These are phyloP conservation scores for Goniomonas avonlea DNA, from an alignment of 78 protist species.

Conservation along the genomic window DNA sequence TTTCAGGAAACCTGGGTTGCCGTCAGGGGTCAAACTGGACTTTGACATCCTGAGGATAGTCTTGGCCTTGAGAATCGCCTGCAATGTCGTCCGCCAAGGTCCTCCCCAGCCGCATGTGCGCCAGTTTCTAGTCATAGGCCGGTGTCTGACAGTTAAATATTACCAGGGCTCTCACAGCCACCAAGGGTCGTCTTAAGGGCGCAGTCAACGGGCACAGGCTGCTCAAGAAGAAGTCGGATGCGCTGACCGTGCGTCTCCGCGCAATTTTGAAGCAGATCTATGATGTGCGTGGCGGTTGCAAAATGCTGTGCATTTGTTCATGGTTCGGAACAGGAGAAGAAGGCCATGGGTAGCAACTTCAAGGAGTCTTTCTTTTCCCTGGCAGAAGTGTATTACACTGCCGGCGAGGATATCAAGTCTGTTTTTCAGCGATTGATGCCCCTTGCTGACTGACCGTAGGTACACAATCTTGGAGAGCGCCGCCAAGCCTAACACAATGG, in stretches of 20 bases:
- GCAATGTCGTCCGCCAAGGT: no score
- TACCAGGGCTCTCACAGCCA: not conserved
- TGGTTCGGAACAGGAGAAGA: slow-evolving; percentile 23
- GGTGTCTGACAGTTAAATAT: no score
- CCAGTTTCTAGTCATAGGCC: no score
- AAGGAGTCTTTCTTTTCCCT: slow-evolving; percentile 1
- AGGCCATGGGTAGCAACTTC: not conserved
- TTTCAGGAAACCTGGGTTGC: no score
- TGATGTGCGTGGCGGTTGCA: not conserved
- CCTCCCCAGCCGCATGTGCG: no score
- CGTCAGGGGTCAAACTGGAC: no score
- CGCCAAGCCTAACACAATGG: no score
- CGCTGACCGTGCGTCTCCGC: slow-evolving; percentile 42
- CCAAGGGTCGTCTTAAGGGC: slow-evolving; percentile 17
- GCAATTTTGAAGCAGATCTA: slow-evolving; percentile 20
- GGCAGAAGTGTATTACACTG: slow-evolving; percentile 33
- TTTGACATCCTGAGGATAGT: no score
- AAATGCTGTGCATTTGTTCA: not conserved
- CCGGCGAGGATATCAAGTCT: slow-evolving; percentile 47
- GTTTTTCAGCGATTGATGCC: not conserved
- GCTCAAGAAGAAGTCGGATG: slow-evolving; percentile 58
- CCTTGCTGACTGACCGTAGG: not conserved
- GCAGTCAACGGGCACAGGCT: slow-evolving; percentile 59
- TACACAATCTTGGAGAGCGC: no score
- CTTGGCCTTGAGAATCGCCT: no score